These are phyloP conservation scores for Glomus cerebriforme DNA, from an alignment of 192 early-diverging fungal genomes.

Conservation along the genomic window DNA sequence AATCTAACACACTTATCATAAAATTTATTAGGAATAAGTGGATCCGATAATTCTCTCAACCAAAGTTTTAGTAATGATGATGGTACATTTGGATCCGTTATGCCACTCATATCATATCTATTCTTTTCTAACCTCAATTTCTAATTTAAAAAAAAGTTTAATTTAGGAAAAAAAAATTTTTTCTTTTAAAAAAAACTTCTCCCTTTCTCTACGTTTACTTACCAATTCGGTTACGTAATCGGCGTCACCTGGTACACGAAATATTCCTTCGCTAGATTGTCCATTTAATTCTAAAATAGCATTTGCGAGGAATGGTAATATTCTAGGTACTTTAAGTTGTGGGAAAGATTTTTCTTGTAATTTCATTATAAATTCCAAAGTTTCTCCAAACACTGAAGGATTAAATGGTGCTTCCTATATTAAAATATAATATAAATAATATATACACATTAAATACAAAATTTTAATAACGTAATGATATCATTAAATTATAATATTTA, in stretches of 20 bases:
- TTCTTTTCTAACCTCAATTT: conserved; percentile 83
- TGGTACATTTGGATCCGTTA: conserved; percentile 91
- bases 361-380: conserved; percentile 85
- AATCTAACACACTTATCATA: conserved; percentile 78
- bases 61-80: conserved; percentile 90
- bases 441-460: conserved; percentile 6
- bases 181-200: background rate
- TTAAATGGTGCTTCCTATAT: conserved; percentile 76
- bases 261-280: conserved; percentile 86
- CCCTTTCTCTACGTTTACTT: conserved; percentile 35
- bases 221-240: conserved; percentile 78
- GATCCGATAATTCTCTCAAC: conserved; percentile 92
- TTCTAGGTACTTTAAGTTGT: conserved; percentile 68
- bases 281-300: conserved; percentile 78
- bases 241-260: conserved; percentile 92
- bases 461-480: too few species aligned
- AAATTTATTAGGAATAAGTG: conserved; percentile 79
- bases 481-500: conserved; percentile 22
- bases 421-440: background rate
- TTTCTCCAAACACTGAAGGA: conserved; percentile 87
- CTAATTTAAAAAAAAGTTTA: conserved; percentile 37
- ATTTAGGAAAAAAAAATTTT: background rate
- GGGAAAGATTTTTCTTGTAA: conserved; percentile 49
- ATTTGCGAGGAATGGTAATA: conserved; percentile 80
- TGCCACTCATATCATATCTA: conserved; percentile 66